Conservation (phyloP, 176 grass and related monocot genomes). For the Oryza coarctata region DNA sequence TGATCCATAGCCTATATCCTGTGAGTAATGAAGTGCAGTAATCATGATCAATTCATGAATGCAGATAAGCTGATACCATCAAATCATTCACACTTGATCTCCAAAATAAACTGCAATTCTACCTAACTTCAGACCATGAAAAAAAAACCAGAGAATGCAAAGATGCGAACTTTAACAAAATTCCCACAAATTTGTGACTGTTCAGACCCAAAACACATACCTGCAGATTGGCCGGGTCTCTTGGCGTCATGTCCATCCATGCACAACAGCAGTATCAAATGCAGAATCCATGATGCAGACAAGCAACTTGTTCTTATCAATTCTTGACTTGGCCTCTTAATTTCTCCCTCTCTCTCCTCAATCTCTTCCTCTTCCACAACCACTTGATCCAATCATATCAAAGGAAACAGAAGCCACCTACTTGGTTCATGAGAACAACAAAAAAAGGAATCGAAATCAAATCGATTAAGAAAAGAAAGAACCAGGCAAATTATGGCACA, state of each 20-base stretch:
- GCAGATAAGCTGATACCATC: not conserved
- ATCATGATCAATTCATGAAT: not conserved
- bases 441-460: not conserved
- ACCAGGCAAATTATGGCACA: not conserved
- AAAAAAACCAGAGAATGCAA: not conserved
- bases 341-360: not conserved
- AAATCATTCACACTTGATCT: not conserved
- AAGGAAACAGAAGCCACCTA: not conserved
- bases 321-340: not conserved
- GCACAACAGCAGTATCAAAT: conserved; percentile 8
- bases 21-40: not conserved
- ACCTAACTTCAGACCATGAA: conserved; percentile 12
- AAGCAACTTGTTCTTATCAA: not conserved
- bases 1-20: not conserved
- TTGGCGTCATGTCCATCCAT: conserved; percentile 25
- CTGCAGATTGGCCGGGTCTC: conserved; percentile 19
- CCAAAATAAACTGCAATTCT: not conserved
- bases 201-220: not conserved
- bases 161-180: not conserved
- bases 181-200: not conserved
- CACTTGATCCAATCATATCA: not conserved
- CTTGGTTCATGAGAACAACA: not conserved
- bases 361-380: not conserved
- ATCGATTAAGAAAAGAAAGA: conserved; percentile 12
- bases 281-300: conserved; percentile 36